Percentiles rank a stretch among this genome's conserved stretches.
Conservation (phyloP, 1,284 basidiomycete species). For the Cryptococcus depauperatus region DNA sequence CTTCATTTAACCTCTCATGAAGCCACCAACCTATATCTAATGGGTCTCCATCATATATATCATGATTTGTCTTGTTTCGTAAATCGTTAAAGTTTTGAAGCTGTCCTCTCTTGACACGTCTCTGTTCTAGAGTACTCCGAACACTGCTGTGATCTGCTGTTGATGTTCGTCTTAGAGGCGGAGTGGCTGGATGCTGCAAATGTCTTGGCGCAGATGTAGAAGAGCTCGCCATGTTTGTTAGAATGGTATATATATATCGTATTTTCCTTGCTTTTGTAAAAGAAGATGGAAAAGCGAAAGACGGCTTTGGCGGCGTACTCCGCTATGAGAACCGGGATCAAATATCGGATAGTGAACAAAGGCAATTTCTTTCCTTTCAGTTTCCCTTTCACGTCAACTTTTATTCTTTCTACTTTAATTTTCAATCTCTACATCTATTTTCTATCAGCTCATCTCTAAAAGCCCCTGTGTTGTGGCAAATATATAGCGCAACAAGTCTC, state of each 20-base stretch:
- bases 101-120: conserved; percentile 34
- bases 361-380: conserved; percentile 1
- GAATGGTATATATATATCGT: too few relatives aligned
- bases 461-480: too few relatives aligned
- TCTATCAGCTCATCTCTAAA: background rate
- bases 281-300: too few relatives aligned
- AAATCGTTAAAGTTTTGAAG: conserved; percentile 39
- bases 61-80: conserved; percentile 11
- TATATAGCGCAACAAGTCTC: too few relatives aligned
- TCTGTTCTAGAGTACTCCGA: conserved; percentile 15
- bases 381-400: background rate
- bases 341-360: background rate
- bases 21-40: conserved; percentile 27
- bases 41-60: background rate
- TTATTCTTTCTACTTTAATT: background rate
- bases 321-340: too few relatives aligned
- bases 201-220: too few relatives aligned
- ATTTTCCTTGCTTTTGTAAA: too few relatives aligned
- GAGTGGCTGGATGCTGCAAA: background rate
- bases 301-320: too few relatives aligned
- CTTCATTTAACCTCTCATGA: background rate
- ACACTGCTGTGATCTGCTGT: background rate
- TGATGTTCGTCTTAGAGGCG: background rate
- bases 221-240: too few relatives aligned
- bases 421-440: background rate